Evolutionary conservation across 768 basidiomycete genomes (phyloP).

Genomic region (Panus rudis): DNA sequence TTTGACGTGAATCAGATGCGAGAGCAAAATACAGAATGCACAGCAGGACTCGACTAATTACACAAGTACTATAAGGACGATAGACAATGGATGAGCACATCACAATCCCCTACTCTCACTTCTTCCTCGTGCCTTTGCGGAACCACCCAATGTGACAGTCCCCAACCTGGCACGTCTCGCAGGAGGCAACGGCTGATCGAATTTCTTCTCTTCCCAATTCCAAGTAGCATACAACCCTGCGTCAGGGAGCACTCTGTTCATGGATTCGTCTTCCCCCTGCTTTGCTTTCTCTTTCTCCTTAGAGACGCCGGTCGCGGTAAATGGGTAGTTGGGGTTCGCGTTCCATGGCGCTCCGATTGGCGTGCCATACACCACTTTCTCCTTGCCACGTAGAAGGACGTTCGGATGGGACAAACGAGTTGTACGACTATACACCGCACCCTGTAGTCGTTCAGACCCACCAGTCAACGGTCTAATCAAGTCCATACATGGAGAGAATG

Average conservation of each 20-base stretch:
- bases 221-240: constrained; percentile 45
- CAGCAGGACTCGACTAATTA: too few species aligned
- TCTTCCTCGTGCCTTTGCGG: too few species aligned
- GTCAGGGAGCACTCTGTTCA: constrained; percentile 31
- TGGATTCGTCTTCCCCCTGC: constrained; percentile 19
- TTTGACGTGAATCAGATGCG: too few species aligned
- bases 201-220: constrained; percentile 40
- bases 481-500: background rate
- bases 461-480: background rate
- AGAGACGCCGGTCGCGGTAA: constrained; percentile 4
- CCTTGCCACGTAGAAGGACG: constrained; percentile 42
- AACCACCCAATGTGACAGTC: constrained; percentile 12
- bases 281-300: constrained; percentile 14
- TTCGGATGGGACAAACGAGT: constrained; percentile 62
- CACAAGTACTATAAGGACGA: too few species aligned
- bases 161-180: constrained; percentile 23
- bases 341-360: constrained; percentile 41
- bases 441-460: constrained; percentile 20
- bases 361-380: constrained; percentile 35
- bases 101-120: too few species aligned
- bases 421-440: constrained; percentile 51
- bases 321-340: constrained; percentile 21
- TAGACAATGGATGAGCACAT: too few species aligned
- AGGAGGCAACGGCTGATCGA: constrained; percentile 29
- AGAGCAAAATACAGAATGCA: too few species aligned